Evolutionary conservation across 352 stramenopile genomes (phyloP), one percentile per base, ranked within the genome.

Genomic region (Phytophthora pisi): DNA sequence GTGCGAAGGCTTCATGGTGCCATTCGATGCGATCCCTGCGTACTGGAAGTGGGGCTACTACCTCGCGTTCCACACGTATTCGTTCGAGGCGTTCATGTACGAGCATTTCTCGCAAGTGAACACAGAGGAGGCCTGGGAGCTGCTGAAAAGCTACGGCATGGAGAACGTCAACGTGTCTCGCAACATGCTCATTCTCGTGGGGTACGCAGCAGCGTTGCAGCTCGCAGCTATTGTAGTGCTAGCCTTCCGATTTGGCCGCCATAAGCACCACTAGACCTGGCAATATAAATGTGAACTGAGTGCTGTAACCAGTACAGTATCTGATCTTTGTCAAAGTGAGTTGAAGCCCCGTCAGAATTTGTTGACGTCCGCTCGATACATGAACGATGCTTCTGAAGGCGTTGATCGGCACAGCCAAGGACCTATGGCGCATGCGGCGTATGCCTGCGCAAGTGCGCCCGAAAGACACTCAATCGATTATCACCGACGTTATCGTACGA

Each of bases 1-100:
- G 4, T 89, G 81, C 45, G 81, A 92, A 53, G 88, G 86, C 16
- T 93, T 95, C 66, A 86, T 95, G 71, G 77, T 92, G 46, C 74
- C 81, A 16, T 67, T 55, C 36, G 53, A 67, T 30, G 55, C 61
- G 15, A 93, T 96, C 34, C 83, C 83, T 4, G 30, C 43, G 20
- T 90, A 87, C 66, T 88, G 87, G 73, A 74, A 72, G 46, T 96
- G 88, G 88, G 72, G 74, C 30, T 90, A 95, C 74, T 92, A 94
- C 70, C 24, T 92, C 34, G 79, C 80, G 16, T 93, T 95, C 71
- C 87, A 93, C 73, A 89, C 86, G 24, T 95, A 93, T 63, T 76
- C 74, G 51, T 93, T 95, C 66, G 61, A 90, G 70, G 74, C 72
- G 13, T 90, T 95, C 75, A 89, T 95, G 81, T 86, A 80, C 66